These are phyloP conservation scores for Candida broadrunensis DNA, from an alignment of 805 yeast genomes.

Conservation along the genomic window DNA sequence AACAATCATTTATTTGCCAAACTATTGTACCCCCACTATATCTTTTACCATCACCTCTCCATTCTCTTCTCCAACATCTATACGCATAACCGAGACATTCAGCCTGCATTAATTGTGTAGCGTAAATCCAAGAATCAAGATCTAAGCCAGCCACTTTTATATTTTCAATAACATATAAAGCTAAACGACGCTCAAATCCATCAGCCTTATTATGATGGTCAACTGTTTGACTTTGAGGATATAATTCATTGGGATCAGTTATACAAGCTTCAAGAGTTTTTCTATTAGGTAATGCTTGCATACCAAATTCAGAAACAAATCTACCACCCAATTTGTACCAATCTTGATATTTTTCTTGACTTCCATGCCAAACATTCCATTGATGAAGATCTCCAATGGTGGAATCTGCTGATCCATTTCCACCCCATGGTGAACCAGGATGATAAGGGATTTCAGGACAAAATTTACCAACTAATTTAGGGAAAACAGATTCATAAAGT, in stretches of 20 bases:
- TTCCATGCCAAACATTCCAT: slow-evolving; percentile 60
- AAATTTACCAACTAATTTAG: slow-evolving; percentile 24
- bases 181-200: slow-evolving; percentile 45
- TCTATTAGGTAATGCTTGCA: slow-evolving; percentile 43
- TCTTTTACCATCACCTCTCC: slow-evolving; percentile 36
- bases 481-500: slow-evolving; percentile 39
- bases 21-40: slow-evolving; percentile 46
- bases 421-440: slow-evolving; percentile 51
- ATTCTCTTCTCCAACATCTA: slow-evolving; percentile 44
- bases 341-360: slow-evolving; percentile 47
- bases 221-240: slow-evolving; percentile 43
- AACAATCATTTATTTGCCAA: slow-evolving; percentile 55
- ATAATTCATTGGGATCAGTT: slow-evolving; percentile 33
- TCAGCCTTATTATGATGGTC: slow-evolving; percentile 50
- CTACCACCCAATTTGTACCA: slow-evolving; percentile 47
- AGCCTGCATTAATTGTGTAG: slow-evolving; percentile 52
- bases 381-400: slow-evolving; percentile 51
- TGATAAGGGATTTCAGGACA: slow-evolving; percentile 33
- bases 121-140: slow-evolving; percentile 44
- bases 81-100: slow-evolving; percentile 49
- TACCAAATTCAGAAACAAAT: slow-evolving; percentile 54
- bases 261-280: slow-evolving; percentile 35
- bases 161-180: slow-evolving; percentile 46
- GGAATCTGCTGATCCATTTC: slow-evolving; percentile 29
- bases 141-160: slow-evolving; percentile 31